Conservation (phyloP, 176 grass and related monocot species). For the Coix lacrymajobi region DNA sequence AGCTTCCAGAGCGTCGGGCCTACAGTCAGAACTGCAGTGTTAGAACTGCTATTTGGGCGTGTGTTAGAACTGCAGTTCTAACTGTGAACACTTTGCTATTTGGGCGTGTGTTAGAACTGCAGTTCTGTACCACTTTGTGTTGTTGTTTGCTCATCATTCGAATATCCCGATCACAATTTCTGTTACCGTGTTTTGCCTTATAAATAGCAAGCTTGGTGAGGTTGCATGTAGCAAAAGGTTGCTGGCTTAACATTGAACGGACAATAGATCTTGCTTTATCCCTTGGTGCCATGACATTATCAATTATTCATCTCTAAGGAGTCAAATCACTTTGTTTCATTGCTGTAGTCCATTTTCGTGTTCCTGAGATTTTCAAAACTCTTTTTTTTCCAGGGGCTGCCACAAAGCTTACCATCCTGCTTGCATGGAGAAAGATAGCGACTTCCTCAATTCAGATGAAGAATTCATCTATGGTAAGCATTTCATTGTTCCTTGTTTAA, state of each 20-base stretch:
- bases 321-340: not conserved
- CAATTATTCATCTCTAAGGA: not conserved
- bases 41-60: no score
- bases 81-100: no score
- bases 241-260: not conserved
- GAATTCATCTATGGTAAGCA: constrained; percentile 78
- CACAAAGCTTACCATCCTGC: constrained; percentile 77
- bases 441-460: constrained; percentile 57
- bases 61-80: no score
- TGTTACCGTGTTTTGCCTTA: not conserved
- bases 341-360: not conserved
- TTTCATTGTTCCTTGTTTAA: not conserved
- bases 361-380: not conserved
- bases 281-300: not conserved
- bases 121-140: no score
- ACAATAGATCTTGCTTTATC: not conserved
- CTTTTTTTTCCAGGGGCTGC: constrained; percentile 63
- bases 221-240: not conserved
- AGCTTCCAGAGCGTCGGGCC: no score
- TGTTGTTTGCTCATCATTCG: not conserved
- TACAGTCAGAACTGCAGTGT: no score
- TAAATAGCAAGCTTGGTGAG: not conserved
- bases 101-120: not conserved
- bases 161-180: not conserved
- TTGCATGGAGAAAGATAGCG: constrained; percentile 53